Evolutionary conservation across 1,284 basidiomycete genomes (phyloP), one percentile per base, ranked within the genome.

Genomic region (Sporisorium exsertum): DNA sequence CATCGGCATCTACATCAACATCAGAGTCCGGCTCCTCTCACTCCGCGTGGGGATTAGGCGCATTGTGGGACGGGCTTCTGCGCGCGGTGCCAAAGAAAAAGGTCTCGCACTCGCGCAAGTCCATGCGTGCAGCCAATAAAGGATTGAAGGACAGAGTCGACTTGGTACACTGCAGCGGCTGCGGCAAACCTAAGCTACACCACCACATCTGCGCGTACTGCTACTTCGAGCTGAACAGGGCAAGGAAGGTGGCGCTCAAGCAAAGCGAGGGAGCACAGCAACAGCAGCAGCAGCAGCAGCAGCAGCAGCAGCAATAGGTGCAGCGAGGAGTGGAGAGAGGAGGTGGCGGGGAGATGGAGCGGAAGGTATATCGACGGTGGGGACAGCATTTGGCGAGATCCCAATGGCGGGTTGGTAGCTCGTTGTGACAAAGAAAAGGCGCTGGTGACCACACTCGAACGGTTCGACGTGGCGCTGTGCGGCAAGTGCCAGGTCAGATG

Each of bases 11-110:
- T 3, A 43, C 52, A n/a, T 12, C 40, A 3, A 22, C 56, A 18
- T 6, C 42, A 46, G 26, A 9, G 18, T 13, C 42, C n/a, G n/a
- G n/a, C n/a, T n/a, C n/a, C n/a, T n/a, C n/a, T n/a, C n/a, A n/a
- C 0, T 37, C 58, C 6, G 54, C 12, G 16, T 45, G 37, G 33
- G 35, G 29, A 8, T 20, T 69, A 20, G 59, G 29, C 6, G 92
- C 94, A 69, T 89, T 96, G 33, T 90, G 98, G 80, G 94, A 95
- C 26, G 90, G 94, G 1, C 91, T 97, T 82, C 87, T 98, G 27
- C 90, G 93, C 52, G 95, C 95, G 18, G 95, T 96, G 3, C 96
- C 96, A 18, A 98, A 98, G 88, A 93, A 92, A 87, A 97, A 97
- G 88, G 90, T 91, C 10, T 94, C 94, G 0, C 95, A 97, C 86